A percentile compares a stretch with the other conserved stretches of the same genome.
These are phyloP conservation scores for Euphorbia pulcherrima DNA, from an alignment of 345 rosid species.

Conservation along the genomic window DNA sequence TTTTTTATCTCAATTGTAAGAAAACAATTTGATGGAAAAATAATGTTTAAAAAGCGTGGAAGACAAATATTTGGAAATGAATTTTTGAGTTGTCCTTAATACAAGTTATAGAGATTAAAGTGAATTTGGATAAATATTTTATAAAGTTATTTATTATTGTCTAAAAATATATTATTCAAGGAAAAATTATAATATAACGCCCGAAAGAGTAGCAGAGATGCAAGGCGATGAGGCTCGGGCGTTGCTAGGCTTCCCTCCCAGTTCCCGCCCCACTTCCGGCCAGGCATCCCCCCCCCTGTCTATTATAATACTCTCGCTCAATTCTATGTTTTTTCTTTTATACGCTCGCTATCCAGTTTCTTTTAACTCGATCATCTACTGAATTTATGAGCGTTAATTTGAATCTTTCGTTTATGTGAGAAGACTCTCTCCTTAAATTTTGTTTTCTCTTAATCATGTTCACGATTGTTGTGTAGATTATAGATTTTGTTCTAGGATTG, in stretches of 20 bases:
- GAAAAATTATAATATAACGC: too few species aligned
- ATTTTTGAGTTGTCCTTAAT: too few species aligned
- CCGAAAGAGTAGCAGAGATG: conserved; percentile 43
- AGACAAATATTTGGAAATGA: too few species aligned
- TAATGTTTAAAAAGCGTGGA: too few species aligned
- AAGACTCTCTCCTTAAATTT: background rate
- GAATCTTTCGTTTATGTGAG: background rate
- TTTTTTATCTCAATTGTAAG: too few species aligned
- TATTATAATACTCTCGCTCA: background rate
- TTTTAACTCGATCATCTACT: background rate
- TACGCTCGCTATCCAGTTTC: background rate
- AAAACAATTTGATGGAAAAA: too few species aligned
- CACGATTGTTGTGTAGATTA: background rate
- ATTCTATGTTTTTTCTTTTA: background rate
- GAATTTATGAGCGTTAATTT: background rate
- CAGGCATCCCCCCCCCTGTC: conserved; percentile 40
- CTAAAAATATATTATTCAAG: too few species aligned
- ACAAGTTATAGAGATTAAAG: too few species aligned
- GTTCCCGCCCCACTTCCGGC: conserved; percentile 52
- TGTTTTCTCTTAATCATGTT: background rate
- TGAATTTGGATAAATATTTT: too few species aligned
- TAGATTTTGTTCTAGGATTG: background rate
- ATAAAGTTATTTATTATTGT: too few species aligned
- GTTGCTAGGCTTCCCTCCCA: conserved; percentile 67
- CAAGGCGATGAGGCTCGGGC: conserved; percentile 69